These are phyloP conservation scores for Eutrema japonicum DNA, from an alignment of 345 rosid genomes.

Conservation along the genomic window DNA sequence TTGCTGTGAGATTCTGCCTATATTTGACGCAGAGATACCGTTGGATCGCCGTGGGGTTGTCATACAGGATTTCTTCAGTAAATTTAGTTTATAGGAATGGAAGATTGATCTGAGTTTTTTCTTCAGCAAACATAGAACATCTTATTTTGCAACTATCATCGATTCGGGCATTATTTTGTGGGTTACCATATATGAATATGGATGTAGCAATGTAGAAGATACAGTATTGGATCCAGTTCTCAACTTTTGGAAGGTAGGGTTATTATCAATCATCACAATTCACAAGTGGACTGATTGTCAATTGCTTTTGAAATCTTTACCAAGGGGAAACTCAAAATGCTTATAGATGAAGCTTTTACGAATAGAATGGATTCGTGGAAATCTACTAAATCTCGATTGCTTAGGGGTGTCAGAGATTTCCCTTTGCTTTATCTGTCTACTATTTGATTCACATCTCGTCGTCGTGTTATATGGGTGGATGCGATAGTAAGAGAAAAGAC, in stretches of 20 bases:
- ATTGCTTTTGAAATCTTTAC: too few species aligned
- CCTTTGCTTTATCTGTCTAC: not conserved
- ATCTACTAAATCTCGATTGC: not conserved
- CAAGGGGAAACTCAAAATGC: too few species aligned
- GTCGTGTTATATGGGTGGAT: constrained; percentile 55
- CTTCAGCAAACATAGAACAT: too few species aligned
- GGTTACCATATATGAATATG: too few species aligned
- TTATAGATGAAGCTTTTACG: not conserved
- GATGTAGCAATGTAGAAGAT: too few species aligned
- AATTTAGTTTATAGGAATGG: not conserved
- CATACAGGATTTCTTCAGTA: not conserved
- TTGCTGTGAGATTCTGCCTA: not conserved
- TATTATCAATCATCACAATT: not conserved
- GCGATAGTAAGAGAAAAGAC: constrained; percentile 53
- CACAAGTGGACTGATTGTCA: too few species aligned
- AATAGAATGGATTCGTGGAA: not conserved
- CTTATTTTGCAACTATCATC: too few species aligned
- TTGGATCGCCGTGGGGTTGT: not conserved
- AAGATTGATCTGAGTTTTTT: not conserved
- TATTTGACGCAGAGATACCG: not conserved
- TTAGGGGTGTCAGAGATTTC: too few species aligned
- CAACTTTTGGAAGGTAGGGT: not conserved
- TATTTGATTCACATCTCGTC: not conserved
- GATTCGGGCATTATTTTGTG: too few species aligned
- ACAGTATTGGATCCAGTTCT: too few species aligned